Percentiles rank a stretch among this genome's conserved stretches.
These are phyloP conservation scores for Penicillium parvum DNA, from an alignment of 495 filamentous ascomycete species.

Conservation along the genomic window DNA sequence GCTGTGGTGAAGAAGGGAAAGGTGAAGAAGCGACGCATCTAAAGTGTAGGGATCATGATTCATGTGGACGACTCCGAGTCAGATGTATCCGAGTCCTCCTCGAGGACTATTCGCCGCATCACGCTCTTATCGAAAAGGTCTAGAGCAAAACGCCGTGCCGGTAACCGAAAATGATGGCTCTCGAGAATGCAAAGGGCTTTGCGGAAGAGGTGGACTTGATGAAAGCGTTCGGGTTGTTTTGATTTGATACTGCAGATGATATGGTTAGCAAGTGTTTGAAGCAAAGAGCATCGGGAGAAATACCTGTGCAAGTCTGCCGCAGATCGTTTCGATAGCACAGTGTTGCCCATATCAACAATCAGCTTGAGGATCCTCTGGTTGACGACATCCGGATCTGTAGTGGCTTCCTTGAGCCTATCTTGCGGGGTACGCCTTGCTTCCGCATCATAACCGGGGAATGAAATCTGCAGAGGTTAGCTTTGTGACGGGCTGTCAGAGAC, in stretches of 20 bases:
- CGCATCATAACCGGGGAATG: conserved; percentile 33
- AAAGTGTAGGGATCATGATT: conserved; percentile 12
- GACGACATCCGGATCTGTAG: conserved; percentile 56
- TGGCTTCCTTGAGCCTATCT: conserved; percentile 42
- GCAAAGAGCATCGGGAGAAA: background rate
- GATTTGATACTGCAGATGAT: conserved; percentile 53
- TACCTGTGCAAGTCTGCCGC: conserved; percentile 65
- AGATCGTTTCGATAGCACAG: conserved; percentile 75
- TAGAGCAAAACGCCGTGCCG: conserved; percentile 79
- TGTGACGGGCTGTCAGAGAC: conserved; percentile 7
- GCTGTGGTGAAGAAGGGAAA: background rate
- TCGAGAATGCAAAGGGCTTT: conserved; percentile 84
- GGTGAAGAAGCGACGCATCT: background rate
- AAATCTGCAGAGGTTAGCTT: conserved; percentile 25
- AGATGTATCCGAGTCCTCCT: conserved; percentile 51
- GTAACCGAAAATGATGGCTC: conserved; percentile 81
- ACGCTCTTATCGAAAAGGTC: conserved; percentile 91
- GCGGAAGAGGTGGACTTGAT: conserved; percentile 69
- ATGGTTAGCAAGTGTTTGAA: conserved; percentile 8
- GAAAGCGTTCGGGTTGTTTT: conserved; percentile 66
- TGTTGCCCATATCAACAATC: conserved; percentile 84
- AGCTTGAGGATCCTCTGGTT: conserved; percentile 73
- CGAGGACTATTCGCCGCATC: conserved; percentile 71
- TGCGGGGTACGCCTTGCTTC: conserved; percentile 37
- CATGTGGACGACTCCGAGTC: conserved; percentile 35